Evolutionary conservation across 2,329 filamentous ascomycete species (phyloP).

Genomic region (Cladobotryum mycophilum): DNA sequence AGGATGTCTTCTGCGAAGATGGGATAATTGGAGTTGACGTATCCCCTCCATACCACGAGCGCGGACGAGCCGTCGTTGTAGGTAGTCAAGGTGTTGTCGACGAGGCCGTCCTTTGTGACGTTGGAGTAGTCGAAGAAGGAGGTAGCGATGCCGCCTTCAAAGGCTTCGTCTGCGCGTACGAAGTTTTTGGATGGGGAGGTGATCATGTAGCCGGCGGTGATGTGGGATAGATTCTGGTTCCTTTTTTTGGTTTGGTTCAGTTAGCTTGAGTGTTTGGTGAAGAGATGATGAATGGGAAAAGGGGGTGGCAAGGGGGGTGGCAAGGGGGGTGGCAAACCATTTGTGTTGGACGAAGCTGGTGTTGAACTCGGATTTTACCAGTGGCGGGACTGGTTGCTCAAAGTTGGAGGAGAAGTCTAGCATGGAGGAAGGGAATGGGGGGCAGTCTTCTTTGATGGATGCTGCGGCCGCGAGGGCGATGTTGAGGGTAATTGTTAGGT

Average conservation of each 20-base stretch:
- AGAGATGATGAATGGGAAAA: too few species aligned
- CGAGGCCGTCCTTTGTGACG: conserved; percentile 26
- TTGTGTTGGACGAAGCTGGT: conserved; percentile 33
- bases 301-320: too few species aligned
- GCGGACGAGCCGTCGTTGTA: conserved; percentile 14
- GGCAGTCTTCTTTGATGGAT: conserved; percentile 9
- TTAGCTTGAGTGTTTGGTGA: conserved; percentile 5
- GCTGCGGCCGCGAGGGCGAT: background rate
- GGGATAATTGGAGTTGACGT: conserved; percentile 33
- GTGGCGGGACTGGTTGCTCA: conserved; percentile 26
- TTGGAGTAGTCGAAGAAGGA: conserved; percentile 32
- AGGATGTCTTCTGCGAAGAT: conserved; percentile 26
- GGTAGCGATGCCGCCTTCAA: conserved; percentile 21
- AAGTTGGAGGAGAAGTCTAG: conserved; percentile 26
- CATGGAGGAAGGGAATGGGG: conserved; percentile 21
- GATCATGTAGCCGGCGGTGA: conserved; percentile 29
- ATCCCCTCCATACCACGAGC: conserved; percentile 25
- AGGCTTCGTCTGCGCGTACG: conserved; percentile 28
- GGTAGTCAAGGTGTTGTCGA: conserved; percentile 29
- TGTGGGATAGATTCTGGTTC: conserved; percentile 33
- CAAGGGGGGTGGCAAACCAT: conserved; percentile 17
- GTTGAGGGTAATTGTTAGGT: background rate
- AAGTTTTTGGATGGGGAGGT: conserved; percentile 25
- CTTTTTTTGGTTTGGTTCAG: conserved; percentile 11
- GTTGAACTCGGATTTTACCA: conserved; percentile 25